Percentiles rank a stretch among this genome's conserved stretches.
Evolutionary conservation across 225 moss, liverwort and hornwort genomes (phyloP).

Genomic region (Polytrichum formosum): DNA sequence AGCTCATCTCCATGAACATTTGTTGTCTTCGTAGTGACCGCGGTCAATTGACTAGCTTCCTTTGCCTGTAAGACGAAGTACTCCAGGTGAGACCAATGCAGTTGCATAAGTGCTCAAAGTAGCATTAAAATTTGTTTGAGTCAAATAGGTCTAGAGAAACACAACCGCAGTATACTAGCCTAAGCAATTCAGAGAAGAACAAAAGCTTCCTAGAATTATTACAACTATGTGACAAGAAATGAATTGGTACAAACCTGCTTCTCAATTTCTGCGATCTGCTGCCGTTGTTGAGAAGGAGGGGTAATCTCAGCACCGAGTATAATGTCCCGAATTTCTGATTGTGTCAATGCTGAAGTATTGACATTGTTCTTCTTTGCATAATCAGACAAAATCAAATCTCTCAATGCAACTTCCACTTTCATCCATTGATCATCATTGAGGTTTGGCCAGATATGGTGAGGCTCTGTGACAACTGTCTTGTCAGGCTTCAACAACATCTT

Average conservation of each 20-base stretch:
- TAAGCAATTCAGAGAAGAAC: too few species aligned
- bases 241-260: constrained; percentile 64
- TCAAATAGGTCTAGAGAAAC: too few species aligned
- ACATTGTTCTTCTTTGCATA: constrained; percentile 99
- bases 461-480: constrained; percentile 95
- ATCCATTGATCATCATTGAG: constrained; percentile 99
- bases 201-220: too few species aligned
- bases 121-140: too few species aligned
- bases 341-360: constrained; percentile 96
- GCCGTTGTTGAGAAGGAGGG: constrained; percentile 96
- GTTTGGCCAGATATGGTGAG: constrained; percentile 99
- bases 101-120: too few species aligned
- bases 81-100: too few species aligned
- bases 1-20: constrained; percentile 99
- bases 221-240: too few species aligned
- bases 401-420: constrained; percentile 98
- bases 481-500: constrained; percentile 99
- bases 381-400: constrained; percentile 97
- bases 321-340: constrained; percentile 97
- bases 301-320: constrained; percentile 99
- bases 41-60: constrained; percentile 98
- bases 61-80: constrained; percentile 63
- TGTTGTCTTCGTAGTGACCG: constrained; percentile 98
- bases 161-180: too few species aligned
- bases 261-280: constrained; percentile 99